Base-by-base conservation (phyloP, 129 eudicot species). In the Gnaphalium uliginosum region DNA sequence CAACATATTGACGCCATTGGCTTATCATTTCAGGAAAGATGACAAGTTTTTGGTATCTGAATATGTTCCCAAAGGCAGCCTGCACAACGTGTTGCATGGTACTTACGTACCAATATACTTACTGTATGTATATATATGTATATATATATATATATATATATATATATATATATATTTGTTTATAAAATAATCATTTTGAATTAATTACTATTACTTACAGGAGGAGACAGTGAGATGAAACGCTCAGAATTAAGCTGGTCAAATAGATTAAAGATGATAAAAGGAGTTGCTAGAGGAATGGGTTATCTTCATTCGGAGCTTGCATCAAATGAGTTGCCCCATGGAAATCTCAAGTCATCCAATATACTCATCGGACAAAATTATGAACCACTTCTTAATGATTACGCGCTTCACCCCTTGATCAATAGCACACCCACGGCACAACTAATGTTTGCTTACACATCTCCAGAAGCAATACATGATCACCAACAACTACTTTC, bases 301-400 rank as follows among this genome's bases (percentile, higher is more conserved):
- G 82, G 84, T 1, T 88, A 72, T 76, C 90, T 91, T 14, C 89
- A 88, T 63, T 51, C 88, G 0, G 88, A 88, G 59, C 80, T 91
- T 17, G 25, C 92, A 61, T 54, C 84, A 33, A 80, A 71, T 46
- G 92, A 88, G 50, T 75, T 91, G 41, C 97, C 97, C 19, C 95
- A 91, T 57, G 95, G 97, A 25, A 91, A 91, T 68, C 89, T 91
- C 73, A 91, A 91, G 73, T 86, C 97, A 9, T 80, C 95, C 89
- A 91, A 91, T 77, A 74, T 91, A n/a, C 88, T 91, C 7, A 73
- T 91, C 0, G 57, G 77, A 19, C 23, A 71, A 70, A 76, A 75
- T 41, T 81, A 83, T 65, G 95, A 86, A 72, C 95, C 95, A 10
- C 90, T 88, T 21, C 87, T 91, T 54, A 68, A 87, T 1, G 92